phyloP scores from a whole-genome alignment of 257 asterid species.

The Sherardia arvensis region DNA sequence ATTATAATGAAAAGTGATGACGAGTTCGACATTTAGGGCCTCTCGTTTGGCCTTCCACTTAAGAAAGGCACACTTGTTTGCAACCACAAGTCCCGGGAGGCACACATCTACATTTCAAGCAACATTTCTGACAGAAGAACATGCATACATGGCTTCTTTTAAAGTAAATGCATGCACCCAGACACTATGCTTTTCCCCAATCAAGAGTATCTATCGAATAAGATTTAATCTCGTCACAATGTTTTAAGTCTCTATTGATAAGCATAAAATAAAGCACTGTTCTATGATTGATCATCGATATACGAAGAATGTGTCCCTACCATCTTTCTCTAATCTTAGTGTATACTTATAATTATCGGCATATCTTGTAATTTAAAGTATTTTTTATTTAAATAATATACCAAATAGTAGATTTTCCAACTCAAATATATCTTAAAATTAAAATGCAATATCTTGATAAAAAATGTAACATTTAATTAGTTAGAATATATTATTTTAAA shows the following conservation, averaged over 20 bases:
- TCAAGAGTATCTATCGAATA: neutral
- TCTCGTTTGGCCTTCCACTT: constrained; percentile 26
- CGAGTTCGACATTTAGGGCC: constrained; percentile 23
- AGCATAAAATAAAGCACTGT: neutral
- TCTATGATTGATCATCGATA: too few species aligned
- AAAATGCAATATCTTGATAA: too few species aligned
- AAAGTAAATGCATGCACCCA: constrained; percentile 39
- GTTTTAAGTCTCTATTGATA: neutral
- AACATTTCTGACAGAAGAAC: constrained; percentile 46
- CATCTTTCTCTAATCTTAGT: too few species aligned
- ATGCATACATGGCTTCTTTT: constrained; percentile 35
- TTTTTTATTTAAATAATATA: too few species aligned
- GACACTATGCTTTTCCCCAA: constrained; percentile 3
- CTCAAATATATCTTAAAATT: too few species aligned
- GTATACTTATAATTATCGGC: too few species aligned
- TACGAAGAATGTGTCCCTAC: too few species aligned
- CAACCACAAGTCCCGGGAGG: constrained; percentile 27
- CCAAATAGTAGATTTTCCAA: too few species aligned
- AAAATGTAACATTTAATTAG: too few species aligned
- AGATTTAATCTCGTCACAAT: neutral
- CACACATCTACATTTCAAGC: constrained; percentile 36
- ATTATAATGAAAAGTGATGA: neutral
- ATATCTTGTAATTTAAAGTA: too few species aligned
- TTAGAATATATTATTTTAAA: too few species aligned
- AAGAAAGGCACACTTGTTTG: constrained; percentile 16